Percentiles rank a stretch among this genome's conserved stretches.
Evolutionary conservation across 805 yeast genomes (phyloP).

Genomic region (Candida michaelii): DNA sequence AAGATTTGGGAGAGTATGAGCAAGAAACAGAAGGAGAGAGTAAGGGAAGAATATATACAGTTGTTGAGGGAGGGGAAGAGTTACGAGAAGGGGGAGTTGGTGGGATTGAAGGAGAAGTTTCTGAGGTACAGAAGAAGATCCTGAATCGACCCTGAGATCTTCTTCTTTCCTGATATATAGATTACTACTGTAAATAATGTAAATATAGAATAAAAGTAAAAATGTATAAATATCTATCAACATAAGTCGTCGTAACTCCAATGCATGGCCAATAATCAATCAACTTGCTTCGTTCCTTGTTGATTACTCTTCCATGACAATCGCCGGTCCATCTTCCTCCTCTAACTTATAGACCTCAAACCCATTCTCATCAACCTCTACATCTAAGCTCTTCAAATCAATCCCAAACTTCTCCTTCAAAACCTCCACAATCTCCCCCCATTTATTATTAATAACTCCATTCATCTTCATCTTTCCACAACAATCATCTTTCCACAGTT

Average conservation of each 20-base stretch:
- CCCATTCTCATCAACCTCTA: slow-evolving; percentile 18
- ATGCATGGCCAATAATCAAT: no score
- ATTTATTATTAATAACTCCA: slow-evolving; percentile 17
- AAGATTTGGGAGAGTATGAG: slow-evolving; percentile 27
- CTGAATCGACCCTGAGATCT: no score
- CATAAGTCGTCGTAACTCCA: no score
- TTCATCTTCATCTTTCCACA: slow-evolving; percentile 22
- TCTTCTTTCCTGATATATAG: no score
- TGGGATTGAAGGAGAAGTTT: slow-evolving; percentile 9
- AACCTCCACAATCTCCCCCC: slow-evolving; percentile 17
- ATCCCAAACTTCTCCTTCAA: slow-evolving; percentile 13
- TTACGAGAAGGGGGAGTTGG: slow-evolving; percentile 13
- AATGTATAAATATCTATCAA: no score
- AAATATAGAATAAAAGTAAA: no score
- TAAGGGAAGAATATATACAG: slow-evolving; percentile 27
- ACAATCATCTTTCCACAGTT: slow-evolving; percentile 13
- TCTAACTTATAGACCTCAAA: slow-evolving; percentile 27
- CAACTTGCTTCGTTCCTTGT: no score
- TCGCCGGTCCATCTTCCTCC: slow-evolving; percentile 28
- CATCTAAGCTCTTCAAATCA: slow-evolving; percentile 13
- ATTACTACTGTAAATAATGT: neutral
- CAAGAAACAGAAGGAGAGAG: slow-evolving; percentile 26
- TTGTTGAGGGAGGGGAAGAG: slow-evolving; percentile 18
- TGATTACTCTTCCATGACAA: slow-evolving; percentile 14
- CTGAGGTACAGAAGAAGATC: neutral